Base-by-base conservation (phyloP, 1,139 yeast species). In the Zygoascus hellenicus region DNA sequence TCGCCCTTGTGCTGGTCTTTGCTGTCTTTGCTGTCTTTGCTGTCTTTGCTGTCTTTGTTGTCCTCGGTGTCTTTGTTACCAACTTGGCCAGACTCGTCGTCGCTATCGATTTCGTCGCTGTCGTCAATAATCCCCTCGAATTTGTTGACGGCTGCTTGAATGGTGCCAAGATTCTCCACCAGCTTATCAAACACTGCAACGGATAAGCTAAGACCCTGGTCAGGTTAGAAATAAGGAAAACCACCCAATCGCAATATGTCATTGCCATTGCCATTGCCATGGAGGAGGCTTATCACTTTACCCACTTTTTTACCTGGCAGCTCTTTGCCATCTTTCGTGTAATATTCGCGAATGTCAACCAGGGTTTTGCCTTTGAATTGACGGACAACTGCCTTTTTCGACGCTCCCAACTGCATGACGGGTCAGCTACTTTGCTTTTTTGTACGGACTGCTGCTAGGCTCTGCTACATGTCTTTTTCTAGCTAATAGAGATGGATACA, bases 291-390 rank as follows among this genome's bases (percentile, higher is more conserved):
- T 22, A 7, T 36, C 19, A 5, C 15, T n/a, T 10, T 30, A 46
- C 68, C 40, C 55, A 68, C 74, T 58, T 88, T 88, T 60, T 80
- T 81, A 0, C 95, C 95, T 0, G 96, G 97, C 66, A 77, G 70
- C 51, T 78, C 82, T 10, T 78, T 76, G 9, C 78, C 72, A 45
- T 77, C 75, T 36, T 49, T 48, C 56, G 81, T 88, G 65, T 85
- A 88, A 67, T 72, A 87, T 63, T 89, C 96, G 48, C 96, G 75
- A 48, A 88, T 85, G 58, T 88, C 96, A 11, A 89, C 78, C 55
- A 87, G 67, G 43, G 75, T 77, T 51, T 71, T 69, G 46, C 80
- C 79, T 46, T 83, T 80, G 70, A 79, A 88, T 56, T 76, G 76
- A 48, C 88, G 74, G 22, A 88, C 87, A 0, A 87, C 78, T 35